Percentiles rank a stretch among this genome's conserved stretches.
Evolutionary conservation across 1,139 yeast species (phyloP).

Genomic region (Yamadazyma atlantica): DNA sequence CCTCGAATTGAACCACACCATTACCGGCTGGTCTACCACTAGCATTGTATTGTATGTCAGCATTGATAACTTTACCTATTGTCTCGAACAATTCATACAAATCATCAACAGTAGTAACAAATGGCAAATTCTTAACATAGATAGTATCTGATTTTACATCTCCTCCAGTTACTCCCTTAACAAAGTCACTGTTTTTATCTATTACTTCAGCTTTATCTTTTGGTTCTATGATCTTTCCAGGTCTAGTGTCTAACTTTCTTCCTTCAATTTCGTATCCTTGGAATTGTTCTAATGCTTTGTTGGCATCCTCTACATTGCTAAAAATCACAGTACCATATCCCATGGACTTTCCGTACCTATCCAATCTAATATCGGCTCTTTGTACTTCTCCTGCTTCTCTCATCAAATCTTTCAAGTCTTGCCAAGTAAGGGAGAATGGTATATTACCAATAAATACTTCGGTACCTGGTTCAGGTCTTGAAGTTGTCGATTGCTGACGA

Average conservation of each 20-base stretch:
- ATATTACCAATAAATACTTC: slow-evolving; percentile 83
- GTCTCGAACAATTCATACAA: slow-evolving; percentile 84
- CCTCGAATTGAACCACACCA: slow-evolving; percentile 80
- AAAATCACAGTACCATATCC: slow-evolving; percentile 83
- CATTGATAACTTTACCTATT: slow-evolving; percentile 72
- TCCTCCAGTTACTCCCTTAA: slow-evolving; percentile 59
- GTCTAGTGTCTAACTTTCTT: slow-evolving; percentile 67
- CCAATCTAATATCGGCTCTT: slow-evolving; percentile 77
- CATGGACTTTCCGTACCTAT: slow-evolving; percentile 72
- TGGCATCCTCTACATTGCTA: slow-evolving; percentile 58
- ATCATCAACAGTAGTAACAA: slow-evolving; percentile 83
- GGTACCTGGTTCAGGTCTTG: slow-evolving; percentile 42
- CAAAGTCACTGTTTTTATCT: slow-evolving; percentile 52
- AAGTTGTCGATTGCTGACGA: slow-evolving; percentile 2
- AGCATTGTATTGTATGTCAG: slow-evolving; percentile 68
- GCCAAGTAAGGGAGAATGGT: slow-evolving; percentile 82
- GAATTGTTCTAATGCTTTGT: slow-evolving; percentile 58
- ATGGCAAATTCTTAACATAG: slow-evolving; percentile 79
- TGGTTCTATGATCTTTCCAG: slow-evolving; percentile 37
- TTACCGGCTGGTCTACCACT: slow-evolving; percentile 76
- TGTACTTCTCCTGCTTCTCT: slow-evolving; percentile 72
- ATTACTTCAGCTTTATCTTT: slow-evolving; percentile 9
- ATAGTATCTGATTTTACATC: slow-evolving; percentile 69
- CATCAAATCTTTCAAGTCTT: slow-evolving; percentile 80
- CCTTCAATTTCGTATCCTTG: slow-evolving; percentile 72